A percentile compares a stretch with the other conserved stretches of the same genome.
Conservation (phyloP, 129 eudicot genomes). For the sunflower (Helianthus annuus) region DNA sequence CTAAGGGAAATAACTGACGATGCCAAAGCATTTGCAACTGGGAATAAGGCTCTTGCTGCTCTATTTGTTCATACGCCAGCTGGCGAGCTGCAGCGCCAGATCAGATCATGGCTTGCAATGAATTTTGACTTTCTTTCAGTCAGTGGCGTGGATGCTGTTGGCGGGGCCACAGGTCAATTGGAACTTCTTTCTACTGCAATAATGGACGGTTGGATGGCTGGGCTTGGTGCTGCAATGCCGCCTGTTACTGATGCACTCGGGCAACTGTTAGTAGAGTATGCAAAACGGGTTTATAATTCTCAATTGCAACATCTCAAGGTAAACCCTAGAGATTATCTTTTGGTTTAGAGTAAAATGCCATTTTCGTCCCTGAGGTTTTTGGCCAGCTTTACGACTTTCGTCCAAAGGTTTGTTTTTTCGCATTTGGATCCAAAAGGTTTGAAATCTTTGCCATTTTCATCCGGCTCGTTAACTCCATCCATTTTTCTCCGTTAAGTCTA, state of each 20-base stretch:
- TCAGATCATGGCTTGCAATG: constrained; percentile 95
- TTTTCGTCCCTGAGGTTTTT: neutral
- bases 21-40: constrained; percentile 79
- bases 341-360: no score
- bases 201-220: constrained; percentile 99
- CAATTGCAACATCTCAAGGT: constrained; percentile 96
- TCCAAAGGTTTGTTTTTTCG: no score
- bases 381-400: neutral
- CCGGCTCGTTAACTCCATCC: no score
- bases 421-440: no score
- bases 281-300: constrained; percentile 84
- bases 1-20: constrained; percentile 96
- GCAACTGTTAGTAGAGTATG: constrained; percentile 86
- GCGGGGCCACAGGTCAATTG: constrained; percentile 86
- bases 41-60: constrained; percentile 95
- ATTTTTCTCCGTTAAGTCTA: no score
- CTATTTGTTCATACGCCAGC: constrained; percentile 98
- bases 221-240: constrained; percentile 94
- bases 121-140: constrained; percentile 95
- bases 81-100: constrained; percentile 97
- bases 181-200: constrained; percentile 99
- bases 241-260: constrained; percentile 97
- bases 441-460: no score
- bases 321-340: constrained; percentile 11
- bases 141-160: constrained; percentile 68